These are phyloP conservation scores for Mycena albidolilacea DNA, from an alignment of 768 basidiomycete species.

Conservation along the genomic window DNA sequence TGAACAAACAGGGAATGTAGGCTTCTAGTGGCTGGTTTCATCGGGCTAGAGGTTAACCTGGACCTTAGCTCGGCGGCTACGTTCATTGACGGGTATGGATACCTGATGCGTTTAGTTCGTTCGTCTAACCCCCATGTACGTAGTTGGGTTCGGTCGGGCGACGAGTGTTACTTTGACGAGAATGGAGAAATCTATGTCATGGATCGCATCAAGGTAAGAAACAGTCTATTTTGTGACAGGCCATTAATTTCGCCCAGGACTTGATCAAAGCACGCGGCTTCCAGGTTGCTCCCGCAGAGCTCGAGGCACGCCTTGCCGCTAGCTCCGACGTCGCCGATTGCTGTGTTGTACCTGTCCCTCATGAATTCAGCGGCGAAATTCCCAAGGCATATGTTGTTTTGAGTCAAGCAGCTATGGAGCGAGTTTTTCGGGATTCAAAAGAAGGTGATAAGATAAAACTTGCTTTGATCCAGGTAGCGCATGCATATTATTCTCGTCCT, in stretches of 20 bases:
- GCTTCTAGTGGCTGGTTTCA: constrained; percentile 25
- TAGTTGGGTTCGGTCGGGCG: constrained; percentile 61
- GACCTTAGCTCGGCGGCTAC: constrained; percentile 22
- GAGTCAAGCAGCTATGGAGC: constrained; percentile 48
- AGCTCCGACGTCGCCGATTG: constrained; percentile 56
- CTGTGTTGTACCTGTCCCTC: constrained; percentile 59
- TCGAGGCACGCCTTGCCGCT: constrained; percentile 53
- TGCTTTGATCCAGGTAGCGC: not conserved
- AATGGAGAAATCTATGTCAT: constrained; percentile 63
- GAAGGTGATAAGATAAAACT: not conserved
- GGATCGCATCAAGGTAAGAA: constrained; percentile 64
- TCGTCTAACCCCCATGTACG: constrained; percentile 48
- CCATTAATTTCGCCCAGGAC: constrained; percentile 46
- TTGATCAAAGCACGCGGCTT: constrained; percentile 60
- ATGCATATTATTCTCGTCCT: too few relatives aligned
- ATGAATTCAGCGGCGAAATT: constrained; percentile 65
- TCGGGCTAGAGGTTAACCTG: not conserved
- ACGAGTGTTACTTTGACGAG: constrained; percentile 62
- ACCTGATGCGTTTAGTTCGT: constrained; percentile 44
- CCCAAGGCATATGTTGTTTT: constrained; percentile 65
- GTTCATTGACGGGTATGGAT: constrained; percentile 60
- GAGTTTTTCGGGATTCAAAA: constrained; percentile 16
- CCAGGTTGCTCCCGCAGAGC: constrained; percentile 16
- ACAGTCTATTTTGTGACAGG: not conserved
- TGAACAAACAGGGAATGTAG: constrained; percentile 56